Conservation (phyloP, 768 basidiomycete genomes). For the Pulveroboletus sp. region DNA sequence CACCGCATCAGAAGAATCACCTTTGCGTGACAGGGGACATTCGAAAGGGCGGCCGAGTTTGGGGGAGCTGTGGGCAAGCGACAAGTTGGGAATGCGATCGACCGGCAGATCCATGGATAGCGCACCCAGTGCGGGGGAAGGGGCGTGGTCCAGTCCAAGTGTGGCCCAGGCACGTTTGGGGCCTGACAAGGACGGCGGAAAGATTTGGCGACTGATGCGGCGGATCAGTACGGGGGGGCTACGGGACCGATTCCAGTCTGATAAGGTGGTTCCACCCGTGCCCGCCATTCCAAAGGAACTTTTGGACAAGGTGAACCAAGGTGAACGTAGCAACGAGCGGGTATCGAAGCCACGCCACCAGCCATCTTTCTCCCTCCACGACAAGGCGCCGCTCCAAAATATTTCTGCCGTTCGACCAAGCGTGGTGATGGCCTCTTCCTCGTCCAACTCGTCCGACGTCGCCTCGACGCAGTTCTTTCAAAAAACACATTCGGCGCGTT, state of each 20-base stretch:
- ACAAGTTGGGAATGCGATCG: conserved; percentile 5
- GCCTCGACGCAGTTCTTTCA: conserved; percentile 54
- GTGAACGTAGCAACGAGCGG: conserved; percentile 1
- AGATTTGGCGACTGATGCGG: conserved; percentile 69
- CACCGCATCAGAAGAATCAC: conserved; percentile 22
- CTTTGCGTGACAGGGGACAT: conserved; percentile 14
- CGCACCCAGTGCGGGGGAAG: conserved; percentile 7
- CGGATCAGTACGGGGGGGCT: conserved; percentile 64
- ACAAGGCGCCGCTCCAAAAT: conserved; percentile 11
- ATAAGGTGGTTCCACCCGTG: conserved; percentile 48
- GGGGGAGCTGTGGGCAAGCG: conserved; percentile 27
- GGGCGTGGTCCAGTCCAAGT: conserved; percentile 11
- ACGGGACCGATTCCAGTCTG: conserved; percentile 43
- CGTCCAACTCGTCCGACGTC: conserved; percentile 57
- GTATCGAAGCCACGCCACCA: conserved; percentile 7
- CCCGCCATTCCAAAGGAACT: conserved; percentile 55
- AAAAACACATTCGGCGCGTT: conserved; percentile 44
- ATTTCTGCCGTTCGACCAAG: conserved; percentile 29
- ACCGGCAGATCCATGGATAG: conserved; percentile 20
- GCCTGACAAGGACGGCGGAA: conserved; percentile 36
- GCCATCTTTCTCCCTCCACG: conserved; percentile 4
- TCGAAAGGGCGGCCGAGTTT: conserved; percentile 31
- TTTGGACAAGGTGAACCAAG: conserved; percentile 10
- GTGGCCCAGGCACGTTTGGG: conserved; percentile 9
- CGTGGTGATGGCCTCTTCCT: conserved; percentile 56